These are phyloP conservation scores for Nicotiana benthamiana DNA, from an alignment of 257 asterid genomes.

Conservation along the genomic window DNA sequence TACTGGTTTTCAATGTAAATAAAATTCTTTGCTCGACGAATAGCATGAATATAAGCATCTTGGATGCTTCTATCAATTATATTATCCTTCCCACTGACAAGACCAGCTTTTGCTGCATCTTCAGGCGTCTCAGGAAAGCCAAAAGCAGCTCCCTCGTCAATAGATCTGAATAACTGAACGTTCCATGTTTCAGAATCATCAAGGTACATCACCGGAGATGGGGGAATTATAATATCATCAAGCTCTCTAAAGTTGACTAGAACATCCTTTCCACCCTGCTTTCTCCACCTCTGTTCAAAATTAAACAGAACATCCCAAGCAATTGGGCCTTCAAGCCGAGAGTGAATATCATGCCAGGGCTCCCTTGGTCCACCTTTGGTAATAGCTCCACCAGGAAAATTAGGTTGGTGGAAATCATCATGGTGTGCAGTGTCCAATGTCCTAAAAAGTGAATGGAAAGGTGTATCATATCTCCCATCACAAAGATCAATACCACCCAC, in stretches of 20 bases:
- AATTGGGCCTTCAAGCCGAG: constrained; percentile 71
- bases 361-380: constrained; percentile 79
- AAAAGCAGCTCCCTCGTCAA: constrained; percentile 87
- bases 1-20: constrained; percentile 82
- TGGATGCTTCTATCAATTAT: constrained; percentile 79
- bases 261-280: constrained; percentile 73
- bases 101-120: constrained; percentile 76
- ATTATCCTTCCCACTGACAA: constrained; percentile 82
- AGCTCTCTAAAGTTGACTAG: constrained; percentile 58
- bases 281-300: constrained; percentile 86
- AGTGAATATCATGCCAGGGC: constrained; percentile 92
- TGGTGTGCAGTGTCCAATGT: constrained; percentile 78
- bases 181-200: constrained; percentile 76
- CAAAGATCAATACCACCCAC: constrained; percentile 87
- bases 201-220: constrained; percentile 65
- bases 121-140: constrained; percentile 85
- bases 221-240: constrained; percentile 48
- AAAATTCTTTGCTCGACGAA: constrained; percentile 69
- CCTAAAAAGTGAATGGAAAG: constrained; percentile 77
- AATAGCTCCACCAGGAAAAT: constrained; percentile 49
- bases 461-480: constrained; percentile 80
- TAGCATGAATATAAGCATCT: constrained; percentile 82
- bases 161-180: constrained; percentile 71
- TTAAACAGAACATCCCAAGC: constrained; percentile 94
- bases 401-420: constrained; percentile 84